These are phyloP conservation scores for Pyrenophora teres DNA, from an alignment of 2,329 filamentous ascomycete species.

Conservation along the genomic window DNA sequence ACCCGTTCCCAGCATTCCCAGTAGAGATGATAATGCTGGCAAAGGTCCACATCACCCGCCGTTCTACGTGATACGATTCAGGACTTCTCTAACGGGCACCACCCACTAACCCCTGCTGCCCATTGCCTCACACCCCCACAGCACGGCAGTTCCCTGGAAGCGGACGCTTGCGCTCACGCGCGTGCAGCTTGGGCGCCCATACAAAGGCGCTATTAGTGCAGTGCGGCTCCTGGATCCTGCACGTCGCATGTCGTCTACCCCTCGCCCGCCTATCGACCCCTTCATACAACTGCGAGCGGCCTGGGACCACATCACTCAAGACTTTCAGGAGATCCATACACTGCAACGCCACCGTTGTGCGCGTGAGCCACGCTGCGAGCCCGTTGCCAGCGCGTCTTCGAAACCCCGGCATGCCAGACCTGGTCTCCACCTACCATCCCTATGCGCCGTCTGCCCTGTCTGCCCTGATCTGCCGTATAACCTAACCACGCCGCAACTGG, in stretches of 20 bases:
- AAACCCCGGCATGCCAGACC: constrained; percentile 40
- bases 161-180: constrained; percentile 30
- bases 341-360: constrained; percentile 36
- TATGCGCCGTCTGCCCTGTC: constrained; percentile 37
- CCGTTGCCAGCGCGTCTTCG: constrained; percentile 24
- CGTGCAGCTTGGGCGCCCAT: constrained; percentile 21
- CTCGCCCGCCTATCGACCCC: constrained; percentile 29
- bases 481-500: constrained; percentile 41
- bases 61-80: constrained; percentile 23
- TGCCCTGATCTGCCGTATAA: constrained; percentile 44
- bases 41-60: constrained; percentile 19
- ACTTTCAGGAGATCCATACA: constrained; percentile 25
- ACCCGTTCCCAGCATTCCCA: constrained; percentile 17
- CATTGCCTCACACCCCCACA: constrained; percentile 39
- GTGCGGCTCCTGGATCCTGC: constrained; percentile 36
- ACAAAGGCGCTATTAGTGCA: constrained; percentile 25
- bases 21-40: constrained; percentile 11
- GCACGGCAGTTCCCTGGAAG: constrained; percentile 45
- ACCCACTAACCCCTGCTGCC: constrained; percentile 24
- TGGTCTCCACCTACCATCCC: constrained; percentile 42
- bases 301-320: constrained; percentile 20
- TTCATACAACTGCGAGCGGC: constrained; percentile 27
- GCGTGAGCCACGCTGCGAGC: constrained; percentile 45
- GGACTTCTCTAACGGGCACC: constrained; percentile 23
- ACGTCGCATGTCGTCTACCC: constrained; percentile 33